Evolutionary conservation across 176 grass and related monocot genomes (phyloP).

Genomic region (Hordeum vulgare): MorexV3_pseudomolecules_assembly NC_058520.1:542758382-542758881

Average conservation of each 20-base stretch:
- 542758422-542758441: no score
- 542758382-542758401: no score
- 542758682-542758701: neutral
- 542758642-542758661: neutral
- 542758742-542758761: neutral
- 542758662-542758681: neutral
- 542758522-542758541: no score
- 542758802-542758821: neutral
- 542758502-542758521: no score
- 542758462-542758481: no score
- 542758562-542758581: no score
- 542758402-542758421: no score
- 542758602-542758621: no score
- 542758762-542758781: constrained; percentile 10
- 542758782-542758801: constrained; percentile 31
- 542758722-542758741: neutral
- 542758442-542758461: no score
- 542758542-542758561: no score
- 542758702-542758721: neutral
- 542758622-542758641: neutral
- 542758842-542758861: constrained; percentile 33
- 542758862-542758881: constrained; percentile 57
- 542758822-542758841: neutral
- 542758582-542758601: no score
- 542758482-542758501: no score